Evolutionary conservation across 2,329 filamentous ascomycete species (phyloP), one percentile per base, ranked within the genome.

Genomic region (Exserohilum turcica): DNA sequence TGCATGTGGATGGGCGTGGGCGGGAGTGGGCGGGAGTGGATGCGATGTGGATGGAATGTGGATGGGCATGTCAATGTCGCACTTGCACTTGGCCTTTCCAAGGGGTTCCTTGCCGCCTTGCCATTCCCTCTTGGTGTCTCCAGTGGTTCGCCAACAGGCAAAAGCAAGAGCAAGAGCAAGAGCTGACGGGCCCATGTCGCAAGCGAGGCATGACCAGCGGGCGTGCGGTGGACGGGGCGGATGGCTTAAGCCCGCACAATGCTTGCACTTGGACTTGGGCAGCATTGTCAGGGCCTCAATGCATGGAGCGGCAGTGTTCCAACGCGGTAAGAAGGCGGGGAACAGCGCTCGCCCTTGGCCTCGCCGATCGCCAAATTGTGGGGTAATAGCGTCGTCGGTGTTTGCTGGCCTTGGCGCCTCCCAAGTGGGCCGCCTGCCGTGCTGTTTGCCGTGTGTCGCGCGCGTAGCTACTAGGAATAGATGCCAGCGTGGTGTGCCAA

Each of bases 281-380:
- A 63, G 43, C 56, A 57, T 52, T 46, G 36, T 6, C 52, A 56
- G 50, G 56, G 54, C 57, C 46, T 44, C 51, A 55, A 55, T 61
- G 60, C 66, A 69, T 61, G 45, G 51, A 52, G 53, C 38, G 52
- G 21, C 57, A 63, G 55, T 62, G 61, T 49, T 56, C 64, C 48
- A 70, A 67, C 60, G 61, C 66, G 65, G 68, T 67, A 61, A 65
- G 60, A 72, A 70, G 67, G 71, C 70, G 71, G 72, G 71, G 63
- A 67, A 54, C 56, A n/a, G n/a, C n/a, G n/a, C n/a, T n/a, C n/a
- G n/a, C n/a, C n/a, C n/a, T n/a, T 56, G 56, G 61, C 54, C 57
- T 50, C 56, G 59, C 40, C 60, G 62, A 68, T 68, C 65, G 66
- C 60, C 69, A 71, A 66, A 56, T 65, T 74, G 72, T 73, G 71